A percentile compares a stretch with the other conserved stretches of the same genome.
Evolutionary conservation across 352 stramenopile species (phyloP).

Genomic region (Phytophthora uliginosa): DNA sequence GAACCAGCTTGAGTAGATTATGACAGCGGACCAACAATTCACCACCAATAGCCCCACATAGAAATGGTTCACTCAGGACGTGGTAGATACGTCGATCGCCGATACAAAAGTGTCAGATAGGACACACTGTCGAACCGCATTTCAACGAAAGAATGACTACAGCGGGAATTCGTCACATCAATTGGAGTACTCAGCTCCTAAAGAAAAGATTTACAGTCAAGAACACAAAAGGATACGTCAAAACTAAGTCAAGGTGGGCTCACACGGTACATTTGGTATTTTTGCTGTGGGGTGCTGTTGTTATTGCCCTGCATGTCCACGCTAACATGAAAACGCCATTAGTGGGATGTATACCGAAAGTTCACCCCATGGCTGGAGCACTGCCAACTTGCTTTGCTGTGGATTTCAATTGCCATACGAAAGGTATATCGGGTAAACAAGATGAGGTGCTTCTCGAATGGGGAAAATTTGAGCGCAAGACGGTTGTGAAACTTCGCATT

Average conservation of each 20-base stretch:
- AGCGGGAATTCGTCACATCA: neutral
- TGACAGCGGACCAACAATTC: constrained; percentile 37
- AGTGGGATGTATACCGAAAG: constrained; percentile 23
- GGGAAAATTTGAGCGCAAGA: constrained; percentile 27
- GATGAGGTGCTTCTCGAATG: constrained; percentile 19
- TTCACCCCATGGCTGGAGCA: constrained; percentile 38
- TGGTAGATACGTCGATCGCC: constrained; percentile 5
- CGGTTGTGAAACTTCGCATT: constrained; percentile 33
- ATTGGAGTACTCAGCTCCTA: neutral
- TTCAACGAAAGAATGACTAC: neutral
- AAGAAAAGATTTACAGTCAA: neutral
- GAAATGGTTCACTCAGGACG: constrained; percentile 35
- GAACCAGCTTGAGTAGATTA: constrained; percentile 32
- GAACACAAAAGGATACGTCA: neutral
- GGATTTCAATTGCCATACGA: constrained; percentile 42
- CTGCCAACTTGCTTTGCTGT: constrained; percentile 42
- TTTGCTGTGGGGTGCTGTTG: constrained; percentile 23
- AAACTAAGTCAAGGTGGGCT: neutral
- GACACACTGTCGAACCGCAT: neutral
- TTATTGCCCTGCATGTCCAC: constrained; percentile 31
- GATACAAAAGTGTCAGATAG: neutral
- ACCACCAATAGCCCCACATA: constrained; percentile 36
- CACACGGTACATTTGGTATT: constrained; percentile 9
- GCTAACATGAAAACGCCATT: constrained; percentile 12
- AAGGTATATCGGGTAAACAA: constrained; percentile 5